Conservation (phyloP, 2,329 filamentous ascomycete genomes). For the Cercospora sp. region DNA sequence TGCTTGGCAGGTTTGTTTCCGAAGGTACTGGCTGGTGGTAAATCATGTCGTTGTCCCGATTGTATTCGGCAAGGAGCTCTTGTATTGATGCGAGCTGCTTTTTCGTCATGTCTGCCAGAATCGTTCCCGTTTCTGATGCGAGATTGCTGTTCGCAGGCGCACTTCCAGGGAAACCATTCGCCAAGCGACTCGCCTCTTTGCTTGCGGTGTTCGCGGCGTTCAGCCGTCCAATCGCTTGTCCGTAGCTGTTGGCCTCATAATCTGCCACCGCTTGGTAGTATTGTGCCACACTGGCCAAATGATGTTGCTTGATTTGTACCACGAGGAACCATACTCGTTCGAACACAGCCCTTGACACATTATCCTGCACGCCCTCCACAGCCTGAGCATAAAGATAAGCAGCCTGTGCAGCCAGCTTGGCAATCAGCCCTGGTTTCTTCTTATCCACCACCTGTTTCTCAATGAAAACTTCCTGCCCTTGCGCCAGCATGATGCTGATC, state of each 20-base stretch:
- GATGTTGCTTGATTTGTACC: slow-evolving; percentile 76
- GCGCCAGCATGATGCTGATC: slow-evolving; percentile 89
- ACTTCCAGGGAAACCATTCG: slow-evolving; percentile 77
- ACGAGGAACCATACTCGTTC: slow-evolving; percentile 91
- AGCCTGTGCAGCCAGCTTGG: slow-evolving; percentile 89
- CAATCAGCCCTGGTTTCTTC: slow-evolving; percentile 88
- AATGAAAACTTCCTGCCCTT: slow-evolving; percentile 94
- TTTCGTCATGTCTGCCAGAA: slow-evolving; percentile 78
- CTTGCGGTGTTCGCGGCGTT: slow-evolving; percentile 76
- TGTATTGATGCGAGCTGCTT: slow-evolving; percentile 78
- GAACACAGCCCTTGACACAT: slow-evolving; percentile 86
- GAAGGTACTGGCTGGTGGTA: slow-evolving; percentile 91
- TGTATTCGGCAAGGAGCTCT: slow-evolving; percentile 72
- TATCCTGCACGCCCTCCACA: slow-evolving; percentile 86
- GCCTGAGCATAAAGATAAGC: slow-evolving; percentile 85
- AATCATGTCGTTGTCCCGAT: slow-evolving; percentile 97
- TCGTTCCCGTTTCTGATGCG: slow-evolving; percentile 71
- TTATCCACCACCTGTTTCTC: slow-evolving; percentile 92
- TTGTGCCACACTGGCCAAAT: slow-evolving; percentile 83
- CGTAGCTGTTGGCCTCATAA: slow-evolving; percentile 83
- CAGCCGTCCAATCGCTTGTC: slow-evolving; percentile 78
- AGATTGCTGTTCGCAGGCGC: slow-evolving; percentile 82
- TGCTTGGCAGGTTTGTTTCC: slow-evolving; percentile 76
- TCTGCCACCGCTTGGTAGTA: slow-evolving; percentile 93
- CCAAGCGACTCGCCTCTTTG: slow-evolving; percentile 74